phyloP scores from a whole-genome alignment of 495 filamentous ascomycete genomes.

The Pyrenula aspistea region DNA sequence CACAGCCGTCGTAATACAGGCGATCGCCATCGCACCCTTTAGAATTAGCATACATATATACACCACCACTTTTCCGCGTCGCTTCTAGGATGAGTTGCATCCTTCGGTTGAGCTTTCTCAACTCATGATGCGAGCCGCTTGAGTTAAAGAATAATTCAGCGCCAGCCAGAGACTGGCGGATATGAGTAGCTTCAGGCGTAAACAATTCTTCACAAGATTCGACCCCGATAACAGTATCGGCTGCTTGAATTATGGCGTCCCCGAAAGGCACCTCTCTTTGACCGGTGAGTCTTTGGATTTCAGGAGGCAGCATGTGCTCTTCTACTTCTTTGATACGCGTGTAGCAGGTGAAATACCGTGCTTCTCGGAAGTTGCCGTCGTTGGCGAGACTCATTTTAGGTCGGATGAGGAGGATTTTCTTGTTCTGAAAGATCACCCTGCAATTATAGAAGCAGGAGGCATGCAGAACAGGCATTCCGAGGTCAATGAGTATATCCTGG shows the following conservation, averaged over 20 bases:
- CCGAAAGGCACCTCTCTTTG: slow-evolving; percentile 56
- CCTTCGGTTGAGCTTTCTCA: slow-evolving; percentile 65
- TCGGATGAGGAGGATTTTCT: slow-evolving; percentile 60
- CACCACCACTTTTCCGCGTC: slow-evolving; percentile 58
- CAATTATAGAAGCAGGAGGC: slow-evolving; percentile 63
- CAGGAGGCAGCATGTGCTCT: slow-evolving; percentile 58
- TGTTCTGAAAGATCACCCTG: slow-evolving; percentile 54
- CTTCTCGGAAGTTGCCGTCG: slow-evolving; percentile 43
- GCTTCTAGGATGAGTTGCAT: slow-evolving; percentile 65
- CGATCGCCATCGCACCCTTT: slow-evolving; percentile 63
- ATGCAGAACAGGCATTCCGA: slow-evolving; percentile 56
- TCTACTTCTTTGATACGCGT: slow-evolving; percentile 46
- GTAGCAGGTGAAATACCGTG: slow-evolving; percentile 64
- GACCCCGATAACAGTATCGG: slow-evolving; percentile 56
- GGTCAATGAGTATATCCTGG: slow-evolving; percentile 69
- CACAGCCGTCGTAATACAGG: slow-evolving; percentile 59
- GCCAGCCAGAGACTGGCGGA: slow-evolving; percentile 42
- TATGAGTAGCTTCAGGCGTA: slow-evolving; percentile 44
- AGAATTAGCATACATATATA: slow-evolving; percentile 68
- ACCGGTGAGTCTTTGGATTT: slow-evolving; percentile 49
- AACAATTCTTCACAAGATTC: slow-evolving; percentile 80
- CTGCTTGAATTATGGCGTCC: slow-evolving; percentile 61
- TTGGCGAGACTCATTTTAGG: slow-evolving; percentile 80
- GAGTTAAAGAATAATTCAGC: slow-evolving; percentile 74
- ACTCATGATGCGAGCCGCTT: slow-evolving; percentile 57